These are phyloP conservation scores for Perkinsus chesapeaki DNA, from an alignment of 169 alveolate genomes.

Conservation along the genomic window DNA sequence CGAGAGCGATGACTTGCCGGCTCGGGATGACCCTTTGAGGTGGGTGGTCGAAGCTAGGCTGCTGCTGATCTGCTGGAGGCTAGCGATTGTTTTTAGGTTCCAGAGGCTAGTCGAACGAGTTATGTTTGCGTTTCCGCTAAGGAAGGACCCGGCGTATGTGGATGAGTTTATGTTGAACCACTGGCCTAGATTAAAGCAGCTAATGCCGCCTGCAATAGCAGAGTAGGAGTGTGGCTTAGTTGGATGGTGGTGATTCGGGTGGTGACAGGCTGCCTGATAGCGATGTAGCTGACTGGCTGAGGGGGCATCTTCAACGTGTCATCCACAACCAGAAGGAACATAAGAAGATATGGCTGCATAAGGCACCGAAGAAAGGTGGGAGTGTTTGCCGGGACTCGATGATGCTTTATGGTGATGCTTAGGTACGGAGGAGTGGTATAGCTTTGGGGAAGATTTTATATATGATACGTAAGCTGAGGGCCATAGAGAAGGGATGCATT, in stretches of 20 bases:
- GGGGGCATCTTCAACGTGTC: constrained; percentile 15
- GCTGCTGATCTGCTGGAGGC: not conserved
- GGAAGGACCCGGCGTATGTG: constrained; percentile 16
- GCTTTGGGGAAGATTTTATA: constrained; percentile 9
- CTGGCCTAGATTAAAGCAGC: constrained; percentile 21
- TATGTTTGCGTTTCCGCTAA: constrained; percentile 13
- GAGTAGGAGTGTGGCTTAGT: not conserved
- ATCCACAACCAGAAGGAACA: constrained; percentile 9
- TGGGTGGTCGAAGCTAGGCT: not conserved
- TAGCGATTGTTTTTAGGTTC: not conserved
- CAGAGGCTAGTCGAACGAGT: not conserved
- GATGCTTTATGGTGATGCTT: not conserved
- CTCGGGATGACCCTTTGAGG: not conserved
- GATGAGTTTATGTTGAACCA: constrained; percentile 13
- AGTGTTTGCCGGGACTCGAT: not conserved
- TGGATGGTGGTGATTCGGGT: not conserved
- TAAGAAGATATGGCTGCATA: not conserved
- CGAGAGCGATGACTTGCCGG: not conserved
- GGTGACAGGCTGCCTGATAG: not conserved
- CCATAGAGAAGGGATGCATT: no score
- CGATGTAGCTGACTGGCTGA: constrained; percentile 18
- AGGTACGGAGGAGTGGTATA: constrained; percentile 1
- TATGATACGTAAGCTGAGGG: constrained; percentile 11
- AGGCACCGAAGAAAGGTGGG: not conserved
- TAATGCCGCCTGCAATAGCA: constrained; percentile 12